A percentile compares a stretch with the other conserved stretches of the same genome.
phyloP scores from a whole-genome alignment of 2,329 filamentous ascomycete genomes.

The Neurospora crassa region DNA sequence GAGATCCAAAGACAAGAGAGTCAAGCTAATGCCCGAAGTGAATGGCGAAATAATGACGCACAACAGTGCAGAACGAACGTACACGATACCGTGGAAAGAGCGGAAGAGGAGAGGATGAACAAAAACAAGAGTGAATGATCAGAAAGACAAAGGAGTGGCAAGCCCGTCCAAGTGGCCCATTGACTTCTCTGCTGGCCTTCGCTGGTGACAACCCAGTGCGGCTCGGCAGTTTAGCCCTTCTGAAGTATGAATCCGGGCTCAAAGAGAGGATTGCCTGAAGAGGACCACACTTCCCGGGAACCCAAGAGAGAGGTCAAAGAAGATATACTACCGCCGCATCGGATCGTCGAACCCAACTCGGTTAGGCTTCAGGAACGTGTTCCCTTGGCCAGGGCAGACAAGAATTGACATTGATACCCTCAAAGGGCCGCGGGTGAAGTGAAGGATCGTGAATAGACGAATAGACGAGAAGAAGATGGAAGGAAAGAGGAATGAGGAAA shows the following conservation, averaged over 20 bases:
- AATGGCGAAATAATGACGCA: constrained; percentile 6
- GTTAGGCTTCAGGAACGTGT: constrained; percentile 7
- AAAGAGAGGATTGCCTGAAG: background rate
- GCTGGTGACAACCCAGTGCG: background rate
- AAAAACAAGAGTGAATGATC: constrained; percentile 4
- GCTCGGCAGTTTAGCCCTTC: background rate
- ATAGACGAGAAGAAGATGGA: background rate
- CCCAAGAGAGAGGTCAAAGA: constrained; percentile 12
- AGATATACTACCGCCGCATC: constrained; percentile 8
- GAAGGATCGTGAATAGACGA: background rate
- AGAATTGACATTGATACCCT: background rate
- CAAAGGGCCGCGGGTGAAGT: constrained; percentile 1
- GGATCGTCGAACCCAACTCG: constrained; percentile 6
- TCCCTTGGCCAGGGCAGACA: constrained; percentile 4
- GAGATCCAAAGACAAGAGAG: background rate
- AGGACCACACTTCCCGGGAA: background rate
- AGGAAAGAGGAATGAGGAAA: constrained; percentile 12
- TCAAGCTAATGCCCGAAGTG: constrained; percentile 4
- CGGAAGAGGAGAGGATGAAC: background rate
- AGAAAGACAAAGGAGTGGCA: constrained; percentile 18
- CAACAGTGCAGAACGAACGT: background rate
- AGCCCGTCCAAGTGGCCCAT: constrained; percentile 4
- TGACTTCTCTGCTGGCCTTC: constrained; percentile 1
- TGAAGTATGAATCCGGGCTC: background rate
- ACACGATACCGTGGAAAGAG: background rate